Base-by-base conservation (phyloP, 345 rosid species). In the Rhodamnia argentea region DNA sequence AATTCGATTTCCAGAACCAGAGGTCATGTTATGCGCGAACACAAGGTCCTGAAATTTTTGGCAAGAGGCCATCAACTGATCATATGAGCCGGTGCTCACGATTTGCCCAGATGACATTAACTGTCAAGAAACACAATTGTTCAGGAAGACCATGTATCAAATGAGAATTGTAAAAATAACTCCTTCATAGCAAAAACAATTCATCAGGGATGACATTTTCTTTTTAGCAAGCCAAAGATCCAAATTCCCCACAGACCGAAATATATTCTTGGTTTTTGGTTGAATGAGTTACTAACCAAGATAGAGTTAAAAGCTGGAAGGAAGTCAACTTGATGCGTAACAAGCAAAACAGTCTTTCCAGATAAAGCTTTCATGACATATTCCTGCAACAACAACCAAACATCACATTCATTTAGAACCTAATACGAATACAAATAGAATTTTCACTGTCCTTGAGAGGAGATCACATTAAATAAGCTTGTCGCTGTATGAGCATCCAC, bases 401-500 rank as follows among this genome's bases (percentile, higher is more conserved):
- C 76, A 7, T 64, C 76, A 8, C 44, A 64, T 85, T 74, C 9
- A 5, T 85, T 52, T 85, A 4, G 86, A 42, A 27, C 32, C 13
- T 42, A 2, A 23, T 58, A 81, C 22, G 76, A n/a, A 83, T 50
- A 57, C 85, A 86, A 27, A 29, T 24, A 7, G 27, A 10, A 47
- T 32, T 47, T 82, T 82, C 57, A 51, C 54, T 7, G 22, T 82
- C 24, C 40, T 82, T 82, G 6, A 70, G 24, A 70, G 78, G 81
- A 70, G 81, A 70, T 70, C 47, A 93, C 94, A 85, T 89, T 91
- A 85, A 92, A 92, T 13, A 92, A 84, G 82, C 62, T 84, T 18
- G 90, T 86, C 40, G 94, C 93, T 6, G 96, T 94, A 20, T 92
- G 91, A 16, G 94, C 96, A 87, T 94, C 96, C 20, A 94, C 91